Evolutionary conservation across 176 grass and related monocot genomes (phyloP).

Genomic region (Urochloa ruziziensis): DNA sequence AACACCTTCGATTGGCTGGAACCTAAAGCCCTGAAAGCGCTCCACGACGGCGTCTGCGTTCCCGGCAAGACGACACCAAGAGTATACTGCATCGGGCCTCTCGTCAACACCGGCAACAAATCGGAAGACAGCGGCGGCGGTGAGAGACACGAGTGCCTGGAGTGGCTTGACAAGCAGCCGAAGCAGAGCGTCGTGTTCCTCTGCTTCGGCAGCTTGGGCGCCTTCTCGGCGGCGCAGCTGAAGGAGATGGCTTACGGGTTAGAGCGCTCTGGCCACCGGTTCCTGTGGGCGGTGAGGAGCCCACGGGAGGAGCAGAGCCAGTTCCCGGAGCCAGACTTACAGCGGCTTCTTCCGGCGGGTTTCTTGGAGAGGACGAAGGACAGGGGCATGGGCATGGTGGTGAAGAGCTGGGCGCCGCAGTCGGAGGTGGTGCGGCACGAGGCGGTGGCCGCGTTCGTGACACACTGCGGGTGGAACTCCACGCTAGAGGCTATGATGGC

Average conservation of each 20-base stretch:
- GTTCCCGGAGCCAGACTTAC: background rate
- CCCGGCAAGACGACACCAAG: background rate
- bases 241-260: background rate
- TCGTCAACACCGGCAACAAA: background rate
- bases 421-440: background rate
- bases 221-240: background rate
- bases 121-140: too few relatives aligned
- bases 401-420: background rate
- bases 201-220: background rate
- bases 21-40: slow-evolving; percentile 11
- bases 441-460: background rate
- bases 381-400: background rate
- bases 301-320: background rate
- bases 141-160: background rate
- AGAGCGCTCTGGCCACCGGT: background rate
- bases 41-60: background rate
- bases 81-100: slow-evolving; percentile 1
- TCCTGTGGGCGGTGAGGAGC: background rate
- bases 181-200: background rate
- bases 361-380: background rate
- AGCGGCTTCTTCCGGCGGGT: background rate
- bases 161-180: background rate
- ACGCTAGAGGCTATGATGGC: slow-evolving; percentile 27
- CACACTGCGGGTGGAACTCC: slow-evolving; percentile 62
- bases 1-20: slow-evolving; percentile 61